A percentile compares a stretch with the other conserved stretches of the same genome.
phyloP scores from a whole-genome alignment of 176 grass and related monocot species.

The Canna indica region DNA sequence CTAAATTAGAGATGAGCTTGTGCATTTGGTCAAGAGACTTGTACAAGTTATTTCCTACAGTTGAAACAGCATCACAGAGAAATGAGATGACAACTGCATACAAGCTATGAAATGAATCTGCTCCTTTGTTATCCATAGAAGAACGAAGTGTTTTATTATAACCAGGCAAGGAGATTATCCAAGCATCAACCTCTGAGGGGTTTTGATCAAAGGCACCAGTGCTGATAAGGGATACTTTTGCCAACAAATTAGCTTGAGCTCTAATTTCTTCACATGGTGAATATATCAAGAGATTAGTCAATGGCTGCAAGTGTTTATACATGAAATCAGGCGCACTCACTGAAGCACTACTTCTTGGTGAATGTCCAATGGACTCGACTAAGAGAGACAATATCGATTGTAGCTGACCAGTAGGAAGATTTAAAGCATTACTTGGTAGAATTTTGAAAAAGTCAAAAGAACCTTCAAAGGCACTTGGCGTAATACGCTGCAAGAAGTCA shows the following conservation, averaged over 20 bases:
- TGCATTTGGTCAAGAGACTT: slow-evolving; percentile 67
- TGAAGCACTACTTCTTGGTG: slow-evolving; percentile 28
- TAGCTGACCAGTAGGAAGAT: slow-evolving; percentile 52
- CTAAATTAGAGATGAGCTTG: slow-evolving; percentile 45
- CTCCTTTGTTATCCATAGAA: slow-evolving; percentile 25
- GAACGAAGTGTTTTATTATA: slow-evolving; percentile 23
- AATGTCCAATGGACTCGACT: slow-evolving; percentile 49
- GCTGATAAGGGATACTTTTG: slow-evolving; percentile 64
- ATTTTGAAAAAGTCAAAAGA: slow-evolving; percentile 78
- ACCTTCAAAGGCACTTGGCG: slow-evolving; percentile 76
- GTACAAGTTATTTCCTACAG: slow-evolving; percentile 84
- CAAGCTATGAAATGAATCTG: slow-evolving; percentile 38
- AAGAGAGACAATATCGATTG: slow-evolving; percentile 63
- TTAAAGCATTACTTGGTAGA: slow-evolving; percentile 54
- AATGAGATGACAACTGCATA: slow-evolving; percentile 69
- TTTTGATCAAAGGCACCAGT: slow-evolving; percentile 76
- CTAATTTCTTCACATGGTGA: slow-evolving; percentile 40
- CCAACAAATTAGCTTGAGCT: slow-evolving; percentile 61
- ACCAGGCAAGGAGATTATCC: slow-evolving; percentile 69
- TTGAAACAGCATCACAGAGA: slow-evolving; percentile 77
- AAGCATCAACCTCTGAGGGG: slow-evolving; percentile 67
- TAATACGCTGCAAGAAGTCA: slow-evolving; percentile 30
- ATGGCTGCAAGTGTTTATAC: slow-evolving; percentile 76
- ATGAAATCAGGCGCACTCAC: slow-evolving; percentile 63
- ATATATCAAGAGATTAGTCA: slow-evolving; percentile 53